Evolutionary conservation across 768 basidiomycete species (phyloP), one percentile per base, ranked within the genome.

Genomic region (Pulveroboletus sp.): DNA sequence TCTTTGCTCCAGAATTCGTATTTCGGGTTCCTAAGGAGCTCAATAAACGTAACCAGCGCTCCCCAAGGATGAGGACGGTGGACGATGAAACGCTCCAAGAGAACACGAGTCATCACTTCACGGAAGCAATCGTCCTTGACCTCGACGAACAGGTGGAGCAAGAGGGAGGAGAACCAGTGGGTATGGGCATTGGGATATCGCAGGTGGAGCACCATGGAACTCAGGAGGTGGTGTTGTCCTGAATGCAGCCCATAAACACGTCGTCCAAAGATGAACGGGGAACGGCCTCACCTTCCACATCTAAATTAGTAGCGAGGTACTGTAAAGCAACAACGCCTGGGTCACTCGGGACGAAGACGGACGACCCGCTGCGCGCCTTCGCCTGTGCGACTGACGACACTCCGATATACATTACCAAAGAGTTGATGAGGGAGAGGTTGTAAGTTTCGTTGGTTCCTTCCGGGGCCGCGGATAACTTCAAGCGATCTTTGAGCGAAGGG

Each of bases 161-260:
- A 74, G 56, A 97, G 78, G 38, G 85, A 88, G 66, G 87, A 90
- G 78, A 95, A 98, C 93, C 94, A 99, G 68, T 92, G 88, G 43
- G 95, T 99, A 76, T 99, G 96, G 10, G 94, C 90, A 62, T 94
- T 96, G 27, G 96, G 95, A 77, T 95, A 98, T 61, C 96, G 90
- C 55, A 99, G 75, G 66, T 98, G 95, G 59, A 93, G 80, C 37
- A 92, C 88, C 68, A 95, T 85, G n/a, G 94, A 84, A 59, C 85
- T 91, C 58, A 98, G 73, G 56, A 98, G 77, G 69, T 93, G 88
- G 71, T 98, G 92, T 82, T 96, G 93, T 56, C 93, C 95, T 97
- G 58, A 2, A 31, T n/a, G 43, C 39, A 34, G 17, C 5, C 20
- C 36, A 42, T 60, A 11, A 59, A 3, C 9, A 43, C 6, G 5